Base-by-base conservation (phyloP, 1,139 yeast species). In the Kurtzmaniella quercitrusa region DNA sequence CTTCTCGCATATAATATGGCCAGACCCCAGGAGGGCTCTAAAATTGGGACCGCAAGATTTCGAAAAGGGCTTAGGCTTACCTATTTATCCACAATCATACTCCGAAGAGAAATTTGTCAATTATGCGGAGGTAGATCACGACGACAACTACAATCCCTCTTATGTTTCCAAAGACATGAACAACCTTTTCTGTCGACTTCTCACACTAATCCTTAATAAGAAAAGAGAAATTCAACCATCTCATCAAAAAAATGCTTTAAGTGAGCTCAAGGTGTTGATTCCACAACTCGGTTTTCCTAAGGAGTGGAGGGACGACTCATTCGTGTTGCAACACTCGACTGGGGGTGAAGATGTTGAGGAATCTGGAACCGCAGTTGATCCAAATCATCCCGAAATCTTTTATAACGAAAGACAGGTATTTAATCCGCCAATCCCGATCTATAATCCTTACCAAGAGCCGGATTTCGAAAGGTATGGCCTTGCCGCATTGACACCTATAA, bases 21-120 rank as follows among this genome's bases (percentile, higher is more conserved):
- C 21, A 7, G 22, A 18, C n/a, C 61, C 66, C 38, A 45, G 46
- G 2, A 62, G 57, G 11, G 45, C 75, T 9, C 61, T 65, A 20
- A 61, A 63, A 28, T 41, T 62, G 11, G 65, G 69, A 1, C 80
- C 82, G 11, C 74, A 70, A 46, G 78, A 74, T 50, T 61, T 78
- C 28, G 82, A 78, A 50, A 55, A 60, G 18, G 83, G 82, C 1
- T 57, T 78, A 36, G 65, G 74, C 21, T 55, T 77, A 33, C 61
- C 64, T 11, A 32, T 14, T 14, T 42, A 35, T 19, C 18, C 14
- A 21, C 41, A 33, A 16, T 23, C 28, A 12, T 16, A 23, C 6
- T 2, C 12, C 46, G 47, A 15, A 42, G 44, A 14, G 41, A 57
- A 55, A 12, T 52, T 58, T 6, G 57, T 55, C 6, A 46, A 47